Base-by-base conservation (phyloP, 129 eudicot species). In the Flaveria robusta region DNA sequence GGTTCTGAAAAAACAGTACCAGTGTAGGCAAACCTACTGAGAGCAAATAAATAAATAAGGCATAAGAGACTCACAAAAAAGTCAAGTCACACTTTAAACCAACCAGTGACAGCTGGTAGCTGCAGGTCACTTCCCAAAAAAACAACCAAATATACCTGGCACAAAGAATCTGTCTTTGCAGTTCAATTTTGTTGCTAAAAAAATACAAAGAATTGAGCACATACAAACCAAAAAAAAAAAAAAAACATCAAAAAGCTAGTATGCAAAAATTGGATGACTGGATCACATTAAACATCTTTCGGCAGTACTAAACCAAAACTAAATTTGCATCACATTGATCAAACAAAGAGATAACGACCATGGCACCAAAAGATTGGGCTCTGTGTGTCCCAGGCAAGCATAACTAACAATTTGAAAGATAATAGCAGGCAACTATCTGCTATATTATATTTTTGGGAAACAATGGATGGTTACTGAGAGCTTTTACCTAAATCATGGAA, bases 401-500 rank as follows among this genome's bases (percentile, higher is more conserved):
- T 39, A 59, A 22, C 15, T 19, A 18, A 50, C 56, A 50, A 58
- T 11, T 58, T 22, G 2, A n/a, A 58, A 7, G 58, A n/a, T 14
- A 16, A 51, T 15, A 2, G 11, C 13, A 62, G 39, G 18, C 42
- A 67, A 20, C 7, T 45, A 18, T 46, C 22, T 14, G 42, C 5
- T 6, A 69, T 24, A 18, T 16, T 69, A 22, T 18, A 12, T 7
- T 3, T 68, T 7, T 14, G 23, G 23, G 46, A 69, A n/a, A 46
- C 39, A 24, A 7, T 24, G 37, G 18, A 59, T 24, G 26, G n/a
- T 59, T 59, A 59, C 16, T 6, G 23, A 19, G 20, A 39, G 29
- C 71, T 41, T 45, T 67, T 67, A 19, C 31, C 71, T 66, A 66
- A 19, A 66, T 37, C 71, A 37, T 66, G 71, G 14, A 34, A 29